Evolutionary conservation across 805 yeast species (phyloP).

Genomic region (Groenewaldozyma salmanticensis): DNA sequence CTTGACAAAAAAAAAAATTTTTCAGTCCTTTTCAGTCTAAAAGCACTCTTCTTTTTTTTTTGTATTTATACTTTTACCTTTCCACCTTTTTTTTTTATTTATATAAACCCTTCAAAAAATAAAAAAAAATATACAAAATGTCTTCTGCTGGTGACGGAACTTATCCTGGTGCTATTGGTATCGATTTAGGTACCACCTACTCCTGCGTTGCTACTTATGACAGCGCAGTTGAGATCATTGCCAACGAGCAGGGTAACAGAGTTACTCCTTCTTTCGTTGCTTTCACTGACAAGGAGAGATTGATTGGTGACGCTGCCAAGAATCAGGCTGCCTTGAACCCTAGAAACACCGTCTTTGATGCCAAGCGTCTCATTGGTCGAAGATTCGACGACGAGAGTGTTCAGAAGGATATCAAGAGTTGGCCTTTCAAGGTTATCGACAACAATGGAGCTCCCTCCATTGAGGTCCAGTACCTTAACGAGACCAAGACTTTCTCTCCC

Average conservation of each 20-base stretch:
- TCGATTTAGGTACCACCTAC: conserved; percentile 95
- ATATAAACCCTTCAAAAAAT: neutral
- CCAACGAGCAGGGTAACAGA: conserved; percentile 98
- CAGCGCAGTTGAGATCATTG: conserved; percentile 90
- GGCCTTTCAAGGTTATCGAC: conserved; percentile 80
- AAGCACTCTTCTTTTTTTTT: conserved; percentile 2
- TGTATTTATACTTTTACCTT: conserved; percentile 1
- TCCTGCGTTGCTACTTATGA: conserved; percentile 94
- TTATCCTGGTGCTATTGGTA: conserved; percentile 99
- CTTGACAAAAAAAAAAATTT: conserved; percentile 5
- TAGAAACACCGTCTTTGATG: conserved; percentile 73
- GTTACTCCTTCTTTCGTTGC: conserved; percentile 96
- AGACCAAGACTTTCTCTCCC: conserved; percentile 79
- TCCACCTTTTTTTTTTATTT: conserved; percentile 3
- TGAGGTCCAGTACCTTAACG: conserved; percentile 75
- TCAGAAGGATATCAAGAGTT: conserved; percentile 83
- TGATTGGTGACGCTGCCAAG: conserved; percentile 95
- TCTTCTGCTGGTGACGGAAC: conserved; percentile 68
- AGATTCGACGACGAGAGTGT: conserved; percentile 74
- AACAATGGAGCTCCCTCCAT: conserved; percentile 72
- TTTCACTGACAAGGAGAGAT: conserved; percentile 84
- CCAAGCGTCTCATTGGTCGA: conserved; percentile 92
- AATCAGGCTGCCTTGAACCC: conserved; percentile 96
- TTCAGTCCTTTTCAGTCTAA: conserved; percentile 2
- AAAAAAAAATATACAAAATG: conserved; percentile 13